These are phyloP conservation scores for Syzygium aqueum DNA, from an alignment of 345 rosid genomes.

Conservation along the genomic window DNA sequence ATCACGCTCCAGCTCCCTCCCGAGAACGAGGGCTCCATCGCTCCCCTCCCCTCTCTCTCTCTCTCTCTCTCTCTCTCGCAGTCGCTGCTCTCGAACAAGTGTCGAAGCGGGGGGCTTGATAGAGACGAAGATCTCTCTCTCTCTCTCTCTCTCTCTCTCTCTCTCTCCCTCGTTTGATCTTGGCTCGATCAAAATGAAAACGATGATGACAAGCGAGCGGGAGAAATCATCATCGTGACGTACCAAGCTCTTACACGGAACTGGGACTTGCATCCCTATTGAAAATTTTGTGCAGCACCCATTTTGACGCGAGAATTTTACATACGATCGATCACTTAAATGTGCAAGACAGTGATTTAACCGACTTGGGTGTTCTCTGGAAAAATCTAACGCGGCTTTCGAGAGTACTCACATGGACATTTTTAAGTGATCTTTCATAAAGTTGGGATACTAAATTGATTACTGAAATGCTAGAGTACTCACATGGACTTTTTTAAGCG, in stretches of 20 bases:
- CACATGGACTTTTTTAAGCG: neutral
- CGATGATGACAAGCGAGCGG: neutral
- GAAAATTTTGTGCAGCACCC: too few species aligned
- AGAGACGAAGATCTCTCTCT: neutral
- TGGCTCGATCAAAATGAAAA: neutral
- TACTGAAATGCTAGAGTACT: neutral
- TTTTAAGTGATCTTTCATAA: neutral
- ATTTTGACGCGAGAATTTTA: too few species aligned
- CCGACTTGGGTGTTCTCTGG: neutral
- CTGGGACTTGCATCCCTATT: neutral
- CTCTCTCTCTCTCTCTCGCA: neutral
- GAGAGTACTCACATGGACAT: neutral
- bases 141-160: too few species aligned
- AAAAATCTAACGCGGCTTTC: neutral
- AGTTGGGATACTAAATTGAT: too few species aligned
- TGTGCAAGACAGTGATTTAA: neutral
- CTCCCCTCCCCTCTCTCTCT: neutral
- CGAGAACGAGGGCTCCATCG: constrained; percentile 38
- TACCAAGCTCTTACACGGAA: neutral
- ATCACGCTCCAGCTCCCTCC: constrained; percentile 48
- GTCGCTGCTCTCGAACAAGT: neutral
- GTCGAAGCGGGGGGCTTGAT: neutral
- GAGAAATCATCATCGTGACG: neutral
- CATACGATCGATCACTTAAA: neutral
- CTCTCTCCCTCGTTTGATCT: neutral